These are phyloP conservation scores for Toxoplasma gondii DNA, from an alignment of 169 alveolate genomes.

Conservation along the genomic window DNA sequence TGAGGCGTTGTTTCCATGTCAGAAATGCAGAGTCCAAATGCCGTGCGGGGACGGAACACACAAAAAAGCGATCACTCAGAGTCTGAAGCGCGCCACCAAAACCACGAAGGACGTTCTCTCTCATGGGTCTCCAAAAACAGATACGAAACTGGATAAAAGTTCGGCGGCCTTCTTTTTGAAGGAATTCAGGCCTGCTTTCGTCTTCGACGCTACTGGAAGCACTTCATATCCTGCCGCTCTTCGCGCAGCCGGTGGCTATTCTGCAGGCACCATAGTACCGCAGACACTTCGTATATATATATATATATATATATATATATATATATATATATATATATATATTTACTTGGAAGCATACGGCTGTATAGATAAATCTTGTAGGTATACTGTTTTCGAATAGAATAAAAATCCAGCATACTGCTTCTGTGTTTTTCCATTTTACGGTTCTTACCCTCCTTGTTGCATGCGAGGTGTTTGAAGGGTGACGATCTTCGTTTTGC, in stretches of 20 bases:
- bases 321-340: neutral
- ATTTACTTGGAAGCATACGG: neutral
- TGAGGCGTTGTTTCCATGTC: neutral
- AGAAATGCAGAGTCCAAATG: neutral
- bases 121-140: no score
- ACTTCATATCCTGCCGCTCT: no score
- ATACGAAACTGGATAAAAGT: no score
- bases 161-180: no score
- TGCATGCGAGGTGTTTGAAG: slow-evolving; percentile 84
- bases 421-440: no score
- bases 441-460: slow-evolving; percentile 81
- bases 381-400: no score
- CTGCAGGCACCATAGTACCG: no score
- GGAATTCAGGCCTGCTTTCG: no score
- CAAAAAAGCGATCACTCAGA: neutral
- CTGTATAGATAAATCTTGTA: neutral
- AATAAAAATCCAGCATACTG: no score
- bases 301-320: neutral
- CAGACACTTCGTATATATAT: neutral
- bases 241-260: no score
- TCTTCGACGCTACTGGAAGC: no score
- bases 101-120: no score
- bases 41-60: neutral
- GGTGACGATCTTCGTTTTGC: slow-evolving; percentile 79
- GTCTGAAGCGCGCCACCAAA: neutral